Evolutionary conservation across 345 rosid species (phyloP).

Genomic region (Turnera subulata): DNA sequence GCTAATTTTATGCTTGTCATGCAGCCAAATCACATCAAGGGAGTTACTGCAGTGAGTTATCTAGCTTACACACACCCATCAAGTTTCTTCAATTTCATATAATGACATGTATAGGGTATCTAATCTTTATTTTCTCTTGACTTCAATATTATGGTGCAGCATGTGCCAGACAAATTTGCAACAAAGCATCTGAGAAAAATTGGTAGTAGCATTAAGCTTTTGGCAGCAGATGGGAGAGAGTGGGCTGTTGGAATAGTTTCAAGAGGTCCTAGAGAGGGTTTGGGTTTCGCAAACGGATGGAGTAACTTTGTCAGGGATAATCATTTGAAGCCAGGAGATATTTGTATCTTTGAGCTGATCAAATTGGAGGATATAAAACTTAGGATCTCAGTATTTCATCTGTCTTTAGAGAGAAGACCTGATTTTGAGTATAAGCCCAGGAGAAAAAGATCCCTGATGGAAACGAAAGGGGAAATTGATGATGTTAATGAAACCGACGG

Average conservation of each 20-base stretch:
- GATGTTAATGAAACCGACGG: neutral
- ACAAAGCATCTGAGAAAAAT: neutral
- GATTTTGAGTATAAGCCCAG: neutral
- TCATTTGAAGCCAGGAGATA: conserved; percentile 23
- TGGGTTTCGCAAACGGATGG: neutral
- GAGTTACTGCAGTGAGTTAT: neutral
- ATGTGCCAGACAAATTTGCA: neutral
- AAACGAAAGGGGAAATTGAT: neutral
- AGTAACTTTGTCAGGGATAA: neutral
- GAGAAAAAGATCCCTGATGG: neutral
- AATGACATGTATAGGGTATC: too few species aligned
- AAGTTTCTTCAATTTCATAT: neutral
- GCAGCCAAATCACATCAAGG: neutral
- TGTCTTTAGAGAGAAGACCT: too few species aligned
- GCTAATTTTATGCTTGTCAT: neutral
- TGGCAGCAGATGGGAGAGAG: neutral
- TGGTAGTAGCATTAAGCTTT: neutral
- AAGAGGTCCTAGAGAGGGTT: neutral
- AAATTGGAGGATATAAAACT: conserved; percentile 5
- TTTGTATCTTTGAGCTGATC: conserved; percentile 22
- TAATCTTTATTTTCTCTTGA: too few species aligned
- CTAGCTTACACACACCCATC: too few species aligned
- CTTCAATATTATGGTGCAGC: neutral
- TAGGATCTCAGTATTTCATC: conserved; percentile 14
- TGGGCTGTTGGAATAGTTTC: neutral